Conservation (phyloP, 495 filamentous ascomycete species). For the Peziza echinospora region DNA sequence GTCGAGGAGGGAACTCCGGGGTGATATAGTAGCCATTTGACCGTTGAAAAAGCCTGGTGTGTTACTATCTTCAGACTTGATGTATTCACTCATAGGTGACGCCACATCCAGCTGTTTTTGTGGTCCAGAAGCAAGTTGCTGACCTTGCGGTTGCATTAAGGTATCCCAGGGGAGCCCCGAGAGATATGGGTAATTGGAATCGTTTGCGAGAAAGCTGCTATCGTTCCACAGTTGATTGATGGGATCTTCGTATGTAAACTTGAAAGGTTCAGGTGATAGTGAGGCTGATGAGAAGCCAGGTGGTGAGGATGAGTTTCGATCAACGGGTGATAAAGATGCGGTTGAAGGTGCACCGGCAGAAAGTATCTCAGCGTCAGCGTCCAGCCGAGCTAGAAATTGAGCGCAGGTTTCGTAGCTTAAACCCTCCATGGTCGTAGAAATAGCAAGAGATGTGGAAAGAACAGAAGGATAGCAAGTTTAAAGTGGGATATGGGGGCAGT, state of each 20-base stretch:
- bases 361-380: conserved; percentile 13
- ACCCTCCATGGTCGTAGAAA: background rate
- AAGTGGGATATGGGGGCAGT: background rate
- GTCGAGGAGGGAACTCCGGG: conserved; percentile 17
- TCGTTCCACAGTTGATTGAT: background rate
- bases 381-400: conserved; percentile 19
- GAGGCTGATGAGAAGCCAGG: conserved; percentile 19
- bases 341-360: conserved; percentile 2
- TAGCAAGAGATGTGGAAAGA: background rate
- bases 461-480: background rate
- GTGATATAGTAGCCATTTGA: conserved; percentile 18
- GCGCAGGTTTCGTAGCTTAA: conserved; percentile 11
- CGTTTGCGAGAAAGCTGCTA: background rate
- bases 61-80: conserved; percentile 15
- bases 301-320: conserved; percentile 15
- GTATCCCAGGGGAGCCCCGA: conserved; percentile 12
- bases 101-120: conserved; percentile 7
- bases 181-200: background rate
- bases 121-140: background rate
- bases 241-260: conserved; percentile 13
- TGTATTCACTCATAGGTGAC: conserved; percentile 17
- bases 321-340: conserved; percentile 7
- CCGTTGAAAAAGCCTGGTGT: conserved; percentile 13
- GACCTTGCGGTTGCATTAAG: conserved; percentile 9
- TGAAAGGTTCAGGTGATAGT: conserved; percentile 18